These are phyloP conservation scores for Leucosporidium creatinivorum DNA, from an alignment of 768 basidiomycete species.

Conservation along the genomic window DNA sequence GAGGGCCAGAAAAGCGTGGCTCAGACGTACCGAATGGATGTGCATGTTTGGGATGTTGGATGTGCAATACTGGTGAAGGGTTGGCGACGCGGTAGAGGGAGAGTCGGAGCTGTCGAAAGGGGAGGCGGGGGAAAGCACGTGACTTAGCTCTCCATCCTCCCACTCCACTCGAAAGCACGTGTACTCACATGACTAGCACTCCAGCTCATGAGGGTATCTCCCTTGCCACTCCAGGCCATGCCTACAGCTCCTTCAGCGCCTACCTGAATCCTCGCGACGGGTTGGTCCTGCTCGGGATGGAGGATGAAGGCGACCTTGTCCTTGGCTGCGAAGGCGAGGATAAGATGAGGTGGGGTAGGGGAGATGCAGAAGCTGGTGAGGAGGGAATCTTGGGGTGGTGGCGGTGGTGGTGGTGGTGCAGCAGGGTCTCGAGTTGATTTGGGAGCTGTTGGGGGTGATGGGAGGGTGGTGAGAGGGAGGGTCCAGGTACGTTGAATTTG, in stretches of 20 bases:
- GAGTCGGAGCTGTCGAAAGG: conserved; percentile 28
- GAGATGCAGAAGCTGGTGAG: conserved; percentile 12
- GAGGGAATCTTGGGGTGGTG: background rate
- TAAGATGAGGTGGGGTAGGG: background rate
- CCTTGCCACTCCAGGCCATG: conserved; percentile 10
- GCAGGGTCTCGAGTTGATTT: background rate
- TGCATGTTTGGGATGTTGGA: conserved; percentile 19
- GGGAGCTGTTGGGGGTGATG: background rate
- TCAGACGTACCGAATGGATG: conserved; percentile 3
- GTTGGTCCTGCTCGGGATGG: conserved; percentile 11
- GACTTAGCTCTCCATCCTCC: background rate
- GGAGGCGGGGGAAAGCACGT: no score
- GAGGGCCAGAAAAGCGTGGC: no score
- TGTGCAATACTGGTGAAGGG: conserved; percentile 3
- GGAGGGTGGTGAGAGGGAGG: conserved; percentile 3
- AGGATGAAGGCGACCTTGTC: conserved; percentile 12
- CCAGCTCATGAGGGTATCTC: conserved; percentile 10
- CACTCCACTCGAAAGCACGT: background rate
- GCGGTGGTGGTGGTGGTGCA: background rate
- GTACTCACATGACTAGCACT: conserved; percentile 11
- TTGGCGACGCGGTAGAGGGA: conserved; percentile 20
- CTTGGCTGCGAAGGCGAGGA: conserved; percentile 1
- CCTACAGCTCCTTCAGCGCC: conserved; percentile 25
- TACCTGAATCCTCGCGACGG: conserved; percentile 16
- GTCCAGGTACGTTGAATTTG: conserved; percentile 31